Evolutionary conservation across 345 rosid genomes (phyloP).

Genomic region (Carallia brachiata): DNA sequence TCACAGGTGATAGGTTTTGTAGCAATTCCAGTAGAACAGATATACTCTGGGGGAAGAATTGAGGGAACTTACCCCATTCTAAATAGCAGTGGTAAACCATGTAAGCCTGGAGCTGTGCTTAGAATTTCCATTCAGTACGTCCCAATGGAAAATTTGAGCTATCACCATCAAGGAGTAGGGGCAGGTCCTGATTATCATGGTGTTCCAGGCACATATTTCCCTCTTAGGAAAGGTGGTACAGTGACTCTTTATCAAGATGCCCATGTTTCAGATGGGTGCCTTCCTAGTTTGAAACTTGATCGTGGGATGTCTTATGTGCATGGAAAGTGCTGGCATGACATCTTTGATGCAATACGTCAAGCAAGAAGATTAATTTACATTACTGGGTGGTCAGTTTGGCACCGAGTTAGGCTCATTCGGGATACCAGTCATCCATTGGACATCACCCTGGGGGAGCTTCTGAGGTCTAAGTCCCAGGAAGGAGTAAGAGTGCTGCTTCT

Average conservation of each 20-base stretch:
- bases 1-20: conserved; percentile 82
- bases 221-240: conserved; percentile 75
- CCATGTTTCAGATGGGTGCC: conserved; percentile 80
- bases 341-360: conserved; percentile 75
- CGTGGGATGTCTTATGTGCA: conserved; percentile 61
- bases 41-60: conserved; percentile 53
- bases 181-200: conserved; percentile 79
- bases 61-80: conserved; percentile 68
- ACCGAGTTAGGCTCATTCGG: conserved; percentile 64
- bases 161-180: conserved; percentile 77
- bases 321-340: conserved; percentile 91
- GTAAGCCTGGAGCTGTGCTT: conserved; percentile 77
- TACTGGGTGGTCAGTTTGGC: conserved; percentile 98
- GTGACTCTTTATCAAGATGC: conserved; percentile 97
- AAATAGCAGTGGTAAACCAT: conserved; percentile 58
- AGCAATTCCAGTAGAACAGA: conserved; percentile 72
- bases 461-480: conserved; percentile 83
- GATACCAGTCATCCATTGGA: conserved; percentile 50
- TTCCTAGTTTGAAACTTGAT: conserved; percentile 62
- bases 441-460: conserved; percentile 70
- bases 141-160: conserved; percentile 61
- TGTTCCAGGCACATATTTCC: conserved; percentile 94
- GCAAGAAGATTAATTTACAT: conserved; percentile 81
- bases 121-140: conserved; percentile 72
- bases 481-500: conserved; percentile 96